Evolutionary conservation across 768 basidiomycete species (phyloP), one percentile per base, ranked within the genome.

Genomic region (Termitomyces sp.): DNA sequence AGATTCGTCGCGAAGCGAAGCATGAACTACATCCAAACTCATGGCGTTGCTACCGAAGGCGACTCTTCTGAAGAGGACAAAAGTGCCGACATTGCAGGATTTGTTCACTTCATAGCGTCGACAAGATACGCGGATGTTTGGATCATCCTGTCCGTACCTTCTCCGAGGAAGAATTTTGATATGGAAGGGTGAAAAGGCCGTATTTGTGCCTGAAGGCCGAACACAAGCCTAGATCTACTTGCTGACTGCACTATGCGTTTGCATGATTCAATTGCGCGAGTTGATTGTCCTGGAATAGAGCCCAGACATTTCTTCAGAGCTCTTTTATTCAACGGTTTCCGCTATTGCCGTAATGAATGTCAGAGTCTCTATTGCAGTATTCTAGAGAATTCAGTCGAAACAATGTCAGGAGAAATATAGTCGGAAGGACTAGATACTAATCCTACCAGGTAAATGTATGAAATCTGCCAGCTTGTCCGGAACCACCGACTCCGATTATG

Each of bases 51-150:
- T 58, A 60, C 32, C 37, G 25, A 31, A n/a, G 14, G n/a, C 42
- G 40, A 47, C 57, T 58, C 40, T 47, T 59, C 38, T 20, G 38
- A 38, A 60, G 29, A 31, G 38, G 34, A 60, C 54, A 56, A 51
- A 49, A 32, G 29, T 32, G 31, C 11, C 47, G 40, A 50, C 36
- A 34, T 51, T 57, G 57, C 37, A 53, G 56, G 38, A 17, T 29
- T 46, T 55, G 57, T 29, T 25, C 34, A 51, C 14, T 57, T 25
- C n/a, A n/a, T 29, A 59, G 37, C 32, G 38, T 50, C 50, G 25
- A 38, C 60, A 58, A 65, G 66, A 69, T 72, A 69, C 70, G 71
- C 69, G 71, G 72, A 68, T 61, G 65, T 63, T 59, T 64, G 48
- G 31, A 64, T 60, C 57, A 64, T 56, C 43, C 20, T 50, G 49